Evolutionary conservation across 495 filamentous ascomycete species (phyloP).

Genomic region (Copromyces sp.): DNA sequence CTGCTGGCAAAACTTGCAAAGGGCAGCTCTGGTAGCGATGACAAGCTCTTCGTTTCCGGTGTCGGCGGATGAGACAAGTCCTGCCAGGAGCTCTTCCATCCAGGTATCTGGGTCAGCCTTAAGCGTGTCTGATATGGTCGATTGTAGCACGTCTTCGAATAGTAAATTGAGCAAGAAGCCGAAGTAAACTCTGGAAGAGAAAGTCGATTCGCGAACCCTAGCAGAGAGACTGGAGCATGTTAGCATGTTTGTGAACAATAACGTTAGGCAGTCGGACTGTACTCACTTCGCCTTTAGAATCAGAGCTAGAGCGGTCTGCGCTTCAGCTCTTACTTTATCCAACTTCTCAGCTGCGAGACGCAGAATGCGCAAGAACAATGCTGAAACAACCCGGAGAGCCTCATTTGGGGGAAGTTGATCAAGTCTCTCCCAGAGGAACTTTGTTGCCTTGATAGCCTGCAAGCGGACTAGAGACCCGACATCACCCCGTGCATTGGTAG

Average conservation of each 20-base stretch:
- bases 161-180: slow-evolving; percentile 37
- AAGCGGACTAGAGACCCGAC: slow-evolving; percentile 74
- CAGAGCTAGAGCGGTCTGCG: slow-evolving; percentile 38
- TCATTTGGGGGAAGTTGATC: slow-evolving; percentile 3
- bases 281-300: slow-evolving; percentile 25
- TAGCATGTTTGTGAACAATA: slow-evolving; percentile 1
- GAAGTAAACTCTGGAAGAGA: slow-evolving; percentile 44
- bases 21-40: slow-evolving; percentile 58
- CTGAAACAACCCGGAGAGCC: slow-evolving; percentile 10
- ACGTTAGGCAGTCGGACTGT: background rate
- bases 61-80: slow-evolving; percentile 73
- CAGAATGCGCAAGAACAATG: slow-evolving; percentile 41
- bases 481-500: slow-evolving; percentile 75
- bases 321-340: slow-evolving; percentile 70
- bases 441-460: slow-evolving; percentile 60
- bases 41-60: slow-evolving; percentile 76
- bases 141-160: slow-evolving; percentile 17
- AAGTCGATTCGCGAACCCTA: slow-evolving; percentile 22
- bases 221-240: slow-evolving; percentile 15
- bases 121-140: slow-evolving; percentile 7
- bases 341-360: slow-evolving; percentile 77
- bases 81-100: slow-evolving; percentile 50
- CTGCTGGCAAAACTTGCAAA: slow-evolving; percentile 41
- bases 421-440: slow-evolving; percentile 28
- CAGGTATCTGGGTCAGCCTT: slow-evolving; percentile 13